These are phyloP conservation scores for Trichosporon asahii DNA, from an alignment of 1,284 basidiomycete genomes.

Conservation along the genomic window DNA sequence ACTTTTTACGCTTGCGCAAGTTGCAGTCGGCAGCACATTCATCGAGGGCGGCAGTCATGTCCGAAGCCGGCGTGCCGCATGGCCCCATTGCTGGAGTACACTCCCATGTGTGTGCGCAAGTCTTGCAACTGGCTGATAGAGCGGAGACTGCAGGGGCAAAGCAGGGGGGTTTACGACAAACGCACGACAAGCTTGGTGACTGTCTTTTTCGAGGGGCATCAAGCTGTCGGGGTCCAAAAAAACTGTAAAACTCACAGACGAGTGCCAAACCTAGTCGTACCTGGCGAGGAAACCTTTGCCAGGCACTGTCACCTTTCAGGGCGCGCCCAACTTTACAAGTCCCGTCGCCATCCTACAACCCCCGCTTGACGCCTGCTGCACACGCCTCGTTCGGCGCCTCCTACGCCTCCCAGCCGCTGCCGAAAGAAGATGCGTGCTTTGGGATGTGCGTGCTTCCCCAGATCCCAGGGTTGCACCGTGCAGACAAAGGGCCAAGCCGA, in stretches of 20 bases:
- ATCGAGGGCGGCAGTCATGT: not conserved
- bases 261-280: not conserved
- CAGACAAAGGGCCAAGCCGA: not conserved
- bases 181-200: not conserved
- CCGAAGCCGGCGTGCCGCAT: not conserved
- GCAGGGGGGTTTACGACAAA: not conserved
- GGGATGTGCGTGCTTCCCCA: not conserved
- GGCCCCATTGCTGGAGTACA: not conserved
- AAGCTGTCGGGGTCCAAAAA: not conserved
- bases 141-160: not conserved
- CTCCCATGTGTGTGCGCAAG: too few relatives aligned
- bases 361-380: too few relatives aligned
- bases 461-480: not conserved
- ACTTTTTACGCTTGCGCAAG: not conserved
- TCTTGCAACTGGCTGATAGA: not conserved
- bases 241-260: not conserved
- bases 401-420: not conserved
- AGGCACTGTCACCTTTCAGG: constrained; percentile 10
- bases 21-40: not conserved
- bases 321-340: not conserved
- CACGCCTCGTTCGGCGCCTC: too few relatives aligned
- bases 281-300: not conserved
- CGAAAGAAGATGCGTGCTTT: not conserved
- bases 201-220: not conserved
- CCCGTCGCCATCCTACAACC: not conserved